phyloP scores from a whole-genome alignment of 176 grass and related monocot species.

The Cocos nucifera region DNA sequence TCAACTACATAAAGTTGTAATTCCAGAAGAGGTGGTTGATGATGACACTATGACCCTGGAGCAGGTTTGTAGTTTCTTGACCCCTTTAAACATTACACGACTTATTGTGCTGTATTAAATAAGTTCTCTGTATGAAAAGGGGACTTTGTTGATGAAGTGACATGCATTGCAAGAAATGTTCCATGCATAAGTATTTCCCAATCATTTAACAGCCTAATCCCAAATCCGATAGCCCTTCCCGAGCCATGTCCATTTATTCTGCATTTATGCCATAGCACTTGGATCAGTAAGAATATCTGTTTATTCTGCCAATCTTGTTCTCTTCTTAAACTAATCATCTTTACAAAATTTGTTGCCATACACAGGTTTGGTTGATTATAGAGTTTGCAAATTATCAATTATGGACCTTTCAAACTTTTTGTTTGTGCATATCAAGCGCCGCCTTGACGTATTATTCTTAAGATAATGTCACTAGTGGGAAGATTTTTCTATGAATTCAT shows the following conservation, averaged over 20 bases:
- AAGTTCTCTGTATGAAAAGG: slow-evolving; percentile 31
- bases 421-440: no score
- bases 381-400: no score
- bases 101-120: slow-evolving; percentile 11
- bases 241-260: neutral
- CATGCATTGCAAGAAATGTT: slow-evolving; percentile 95
- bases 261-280: no score
- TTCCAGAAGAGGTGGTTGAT: slow-evolving; percentile 84
- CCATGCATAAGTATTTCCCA: slow-evolving; percentile 60
- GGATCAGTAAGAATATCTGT: no score
- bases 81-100: neutral
- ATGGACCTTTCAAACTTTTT: no score
- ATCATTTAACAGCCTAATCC: neutral
- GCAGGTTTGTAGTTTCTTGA: slow-evolving; percentile 38
- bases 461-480: no score
- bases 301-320: no score
- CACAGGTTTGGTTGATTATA: no score
- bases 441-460: no score
- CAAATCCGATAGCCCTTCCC: neutral
- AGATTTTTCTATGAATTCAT: no score
- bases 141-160: slow-evolving; percentile 87
- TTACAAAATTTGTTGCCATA: no score
- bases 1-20: slow-evolving; percentile 86
- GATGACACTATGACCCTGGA: slow-evolving; percentile 71
- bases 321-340: no score